Conservation (phyloP, 2,329 filamentous ascomycete genomes). For the Aspergillus tamarii region DNA sequence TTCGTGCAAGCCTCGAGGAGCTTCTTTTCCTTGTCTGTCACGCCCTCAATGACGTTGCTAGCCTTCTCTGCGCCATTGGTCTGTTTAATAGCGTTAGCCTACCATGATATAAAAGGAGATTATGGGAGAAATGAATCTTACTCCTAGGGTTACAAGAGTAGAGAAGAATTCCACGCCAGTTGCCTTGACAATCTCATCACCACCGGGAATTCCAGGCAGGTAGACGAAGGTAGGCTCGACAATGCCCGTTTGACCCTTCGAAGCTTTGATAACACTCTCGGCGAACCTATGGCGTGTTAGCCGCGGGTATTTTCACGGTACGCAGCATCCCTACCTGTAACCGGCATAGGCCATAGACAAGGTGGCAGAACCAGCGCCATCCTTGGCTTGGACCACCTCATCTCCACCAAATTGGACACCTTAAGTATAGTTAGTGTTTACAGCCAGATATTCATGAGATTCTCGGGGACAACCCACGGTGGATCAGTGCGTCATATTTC, state of each 20-base stretch:
- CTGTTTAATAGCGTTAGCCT: slow-evolving; percentile 53
- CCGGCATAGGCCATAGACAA: slow-evolving; percentile 96
- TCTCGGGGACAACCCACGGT: slow-evolving; percentile 61
- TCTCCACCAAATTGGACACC: slow-evolving; percentile 96
- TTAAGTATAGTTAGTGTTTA: slow-evolving; percentile 29
- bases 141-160: slow-evolving; percentile 90
- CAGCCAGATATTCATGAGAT: not conserved
- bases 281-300: slow-evolving; percentile 68
- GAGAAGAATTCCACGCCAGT: slow-evolving; percentile 94
- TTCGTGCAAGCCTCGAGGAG: slow-evolving; percentile 75
- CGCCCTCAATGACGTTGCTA: slow-evolving; percentile 73
- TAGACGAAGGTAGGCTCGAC: slow-evolving; percentile 96
- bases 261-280: slow-evolving; percentile 88
- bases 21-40: slow-evolving; percentile 86
- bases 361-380: slow-evolving; percentile 85
- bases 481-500: slow-evolving; percentile 86
- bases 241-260: slow-evolving; percentile 87
- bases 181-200: slow-evolving; percentile 80
- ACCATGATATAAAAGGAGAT: slow-evolving; percentile 4
- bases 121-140: slow-evolving; percentile 53
- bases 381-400: slow-evolving; percentile 94
- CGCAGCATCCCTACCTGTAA: slow-evolving; percentile 67
- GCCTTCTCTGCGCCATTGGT: slow-evolving; percentile 84
- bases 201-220: slow-evolving; percentile 84
- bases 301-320: slow-evolving; percentile 16